Base-by-base conservation (phyloP, 257 asterid genomes). In the Craterostigma plantagineum region DNA sequence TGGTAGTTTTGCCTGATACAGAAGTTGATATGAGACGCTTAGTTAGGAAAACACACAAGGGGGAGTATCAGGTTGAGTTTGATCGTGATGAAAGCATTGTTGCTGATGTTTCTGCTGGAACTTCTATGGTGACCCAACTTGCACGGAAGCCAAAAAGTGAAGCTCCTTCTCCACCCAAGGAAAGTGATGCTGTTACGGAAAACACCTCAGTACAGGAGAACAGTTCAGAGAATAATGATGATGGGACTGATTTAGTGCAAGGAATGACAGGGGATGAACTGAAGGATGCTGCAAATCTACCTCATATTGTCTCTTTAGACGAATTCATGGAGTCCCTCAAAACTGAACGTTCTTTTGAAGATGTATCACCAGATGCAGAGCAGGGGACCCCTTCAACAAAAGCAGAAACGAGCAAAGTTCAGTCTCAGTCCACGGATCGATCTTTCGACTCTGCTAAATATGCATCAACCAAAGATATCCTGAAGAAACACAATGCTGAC, bases 271-370 rank as follows among this genome's bases (percentile, higher is more conserved):
- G 68, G 51, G 99, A 83, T 48, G 99, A 90, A 62, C 42, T 83
- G 47, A 90, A 80, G 67, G 92, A 90, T 63, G 75, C 79, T 1
- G 91, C 69, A 38, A 63, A 65, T 64, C 75, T 90, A 48, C 95
- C 96, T 38, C 95, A 96, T 12, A 83, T 90, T 39, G 91, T 83
- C 54, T 83, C 94, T 1, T 52, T 90, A 49, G 96, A 77, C 51
- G 99, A 90, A 64, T 90, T 90, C 51, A 79, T 90, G 99, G 99
- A 90, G 59, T 90, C 94, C 57, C 96, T 83, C 15, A 56, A 90
- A 55, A 56, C 91, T 46, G 99, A 90, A 55, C 96, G 96, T 54
- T 95, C 95, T 7, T 82, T 90, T 46, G 91, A 77, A 23, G 56
- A 63, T 50, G 52, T 82, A 58, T 70, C 84, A 12, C 74, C 53